A percentile compares a stretch with the other conserved stretches of the same genome.
These are phyloP conservation scores for Evernia prunastri DNA, from an alignment of 495 filamentous ascomycete genomes.

Conservation along the genomic window DNA sequence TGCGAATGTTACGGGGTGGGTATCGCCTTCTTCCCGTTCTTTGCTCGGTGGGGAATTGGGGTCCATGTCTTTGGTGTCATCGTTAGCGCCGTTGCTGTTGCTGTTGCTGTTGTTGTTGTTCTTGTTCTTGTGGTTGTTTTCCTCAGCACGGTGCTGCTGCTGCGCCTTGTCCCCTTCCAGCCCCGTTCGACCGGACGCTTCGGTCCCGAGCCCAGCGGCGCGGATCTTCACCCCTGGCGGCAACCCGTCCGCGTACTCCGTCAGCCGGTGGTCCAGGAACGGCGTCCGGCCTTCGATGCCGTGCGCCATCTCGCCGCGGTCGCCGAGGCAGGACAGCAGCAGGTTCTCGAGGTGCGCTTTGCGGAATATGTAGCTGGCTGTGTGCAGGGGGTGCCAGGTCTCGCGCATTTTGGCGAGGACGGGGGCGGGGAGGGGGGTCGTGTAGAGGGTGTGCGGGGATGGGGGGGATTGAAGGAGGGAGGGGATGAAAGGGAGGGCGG, in stretches of 20 bases:
- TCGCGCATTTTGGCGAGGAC: slow-evolving; percentile 17
- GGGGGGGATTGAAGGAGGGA: background rate
- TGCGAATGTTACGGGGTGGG: too few relatives aligned
- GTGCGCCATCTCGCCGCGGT: slow-evolving; percentile 49
- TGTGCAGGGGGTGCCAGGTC: slow-evolving; percentile 46
- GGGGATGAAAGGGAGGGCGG: slow-evolving; percentile 10
- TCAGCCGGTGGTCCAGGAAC: slow-evolving; percentile 47
- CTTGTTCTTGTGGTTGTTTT: too few relatives aligned
- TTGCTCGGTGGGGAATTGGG: too few relatives aligned
- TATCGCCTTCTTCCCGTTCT: too few relatives aligned
- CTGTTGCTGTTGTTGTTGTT: too few relatives aligned
- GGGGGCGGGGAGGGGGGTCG: background rate
- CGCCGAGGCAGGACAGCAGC: slow-evolving; percentile 41
- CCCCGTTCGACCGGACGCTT: too few relatives aligned
- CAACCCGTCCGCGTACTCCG: slow-evolving; percentile 42
- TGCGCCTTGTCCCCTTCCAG: too few relatives aligned
- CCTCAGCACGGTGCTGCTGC: too few relatives aligned
- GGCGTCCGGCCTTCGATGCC: slow-evolving; percentile 42
- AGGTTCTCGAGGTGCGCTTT: slow-evolving; percentile 38
- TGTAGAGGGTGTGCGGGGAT: background rate
- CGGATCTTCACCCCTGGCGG: slow-evolving; percentile 45
- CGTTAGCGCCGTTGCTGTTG: too few relatives aligned
- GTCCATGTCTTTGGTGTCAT: too few relatives aligned
- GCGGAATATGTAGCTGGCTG: slow-evolving; percentile 40
- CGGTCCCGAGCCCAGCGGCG: too few relatives aligned